Percentiles rank a stretch among this genome's conserved stretches.
Conservation (phyloP, 2,329 filamentous ascomycete genomes). For the Trichoderma sp. region DNA sequence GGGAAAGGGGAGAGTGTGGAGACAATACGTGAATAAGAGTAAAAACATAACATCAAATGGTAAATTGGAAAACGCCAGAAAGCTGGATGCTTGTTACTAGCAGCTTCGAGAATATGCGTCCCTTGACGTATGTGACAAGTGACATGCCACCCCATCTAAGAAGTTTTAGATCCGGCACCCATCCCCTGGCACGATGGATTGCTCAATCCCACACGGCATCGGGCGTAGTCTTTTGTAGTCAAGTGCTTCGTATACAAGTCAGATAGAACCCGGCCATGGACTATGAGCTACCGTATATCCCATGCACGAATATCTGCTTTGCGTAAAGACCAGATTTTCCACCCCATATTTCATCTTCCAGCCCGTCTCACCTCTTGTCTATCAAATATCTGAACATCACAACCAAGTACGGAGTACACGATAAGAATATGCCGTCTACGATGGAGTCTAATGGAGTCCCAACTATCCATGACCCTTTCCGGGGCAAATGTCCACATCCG, state of each 20-base stretch:
- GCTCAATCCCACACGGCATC: not conserved
- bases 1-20: slow-evolving; percentile 1
- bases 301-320: not conserved
- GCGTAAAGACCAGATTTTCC: not conserved
- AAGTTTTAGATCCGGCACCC: not conserved
- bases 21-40: not conserved
- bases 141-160: not conserved
- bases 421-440: not conserved
- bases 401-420: not conserved
- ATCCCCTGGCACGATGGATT: not conserved
- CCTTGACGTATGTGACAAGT: not conserved
- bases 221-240: not conserved
- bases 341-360: not conserved
- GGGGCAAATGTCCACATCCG: not conserved
- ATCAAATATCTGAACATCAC: not conserved
- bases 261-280: not conserved
- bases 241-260: not conserved
- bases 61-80: not conserved
- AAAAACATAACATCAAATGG: not conserved
- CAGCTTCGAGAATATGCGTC: not conserved
- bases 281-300: not conserved
- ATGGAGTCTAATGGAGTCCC: not conserved
- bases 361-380: not conserved
- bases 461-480: not conserved
- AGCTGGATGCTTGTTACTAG: not conserved